Evolutionary conservation across 2,329 filamentous ascomycete genomes (phyloP), one percentile per base, ranked within the genome.

Genomic region (Fusarium nurragi): DNA sequence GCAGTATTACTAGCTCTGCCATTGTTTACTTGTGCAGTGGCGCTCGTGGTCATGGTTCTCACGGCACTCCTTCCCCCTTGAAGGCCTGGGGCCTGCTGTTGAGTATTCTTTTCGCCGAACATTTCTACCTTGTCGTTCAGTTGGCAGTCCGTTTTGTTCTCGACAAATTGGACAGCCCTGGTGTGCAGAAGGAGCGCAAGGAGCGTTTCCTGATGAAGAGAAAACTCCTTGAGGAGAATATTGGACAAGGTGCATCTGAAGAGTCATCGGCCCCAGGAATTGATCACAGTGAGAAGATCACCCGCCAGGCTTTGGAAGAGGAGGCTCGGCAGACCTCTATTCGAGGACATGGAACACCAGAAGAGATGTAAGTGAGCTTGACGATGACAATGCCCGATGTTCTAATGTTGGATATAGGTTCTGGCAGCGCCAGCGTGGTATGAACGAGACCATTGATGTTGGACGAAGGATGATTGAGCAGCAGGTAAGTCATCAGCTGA

Each of bases 11-110:
- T 6, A 93, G 91, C 53, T 88, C 93, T 1, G 93, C 94, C 0
- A 86, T 98, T 44, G 91, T 97, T 1, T 97, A 93, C 76, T 87
- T 99, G 71, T 98, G 97, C 81, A 90, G 87, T 67, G 87, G 88
- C 48, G 84, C 89, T 53, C 83, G 85, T 34, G 59, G 51, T 3
- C 79, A 89, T 37, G 90, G 89, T 0, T 85, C 86, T 0, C 83
- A 86, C 51, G 90, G 90, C 36, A 84, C 84, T 16, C 88, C 90
- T 0, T 86, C 86, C 40, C 85, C 88, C 43, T 90, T 97, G 72
- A 89, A 87, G 54, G 89, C 84, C 14, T 97, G 93, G 90, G 92
- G 89, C 0, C 81, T 97, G 4, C 84, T 99, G 6, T 81, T 97
- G 18, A 87, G 89, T 19, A 89, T 99, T 54, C 86, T 98, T 69